Conservation (phyloP, 495 filamentous ascomycete genomes). For the Friedmanniomyces endolithicus region DNA sequence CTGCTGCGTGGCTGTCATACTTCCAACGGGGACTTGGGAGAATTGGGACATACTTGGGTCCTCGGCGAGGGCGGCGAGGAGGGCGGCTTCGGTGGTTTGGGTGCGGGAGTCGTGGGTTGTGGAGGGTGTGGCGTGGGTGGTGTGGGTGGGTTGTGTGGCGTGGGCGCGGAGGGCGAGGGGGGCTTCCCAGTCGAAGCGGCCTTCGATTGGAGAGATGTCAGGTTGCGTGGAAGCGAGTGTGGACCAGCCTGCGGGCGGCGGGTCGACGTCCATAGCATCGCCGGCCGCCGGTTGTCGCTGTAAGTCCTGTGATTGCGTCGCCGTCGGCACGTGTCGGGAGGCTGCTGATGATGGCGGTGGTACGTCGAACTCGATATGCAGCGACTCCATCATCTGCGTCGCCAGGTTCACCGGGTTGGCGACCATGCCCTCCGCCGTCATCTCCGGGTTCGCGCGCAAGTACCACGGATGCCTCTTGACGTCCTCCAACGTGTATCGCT, state of each 20-base stretch:
- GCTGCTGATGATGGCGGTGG: constrained; percentile 50
- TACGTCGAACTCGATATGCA: constrained; percentile 82
- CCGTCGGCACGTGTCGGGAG: constrained; percentile 32
- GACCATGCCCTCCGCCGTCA: constrained; percentile 61
- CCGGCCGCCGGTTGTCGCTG: constrained; percentile 42
- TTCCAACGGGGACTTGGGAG: constrained; percentile 65
- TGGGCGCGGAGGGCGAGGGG: constrained; percentile 28
- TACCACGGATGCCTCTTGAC: constrained; percentile 94
- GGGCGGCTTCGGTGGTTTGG: constrained; percentile 23
- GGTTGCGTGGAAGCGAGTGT: constrained; percentile 62
- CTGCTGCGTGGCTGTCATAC: constrained; percentile 70
- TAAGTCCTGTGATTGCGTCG: constrained; percentile 32
- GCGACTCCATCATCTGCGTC: constrained; percentile 79
- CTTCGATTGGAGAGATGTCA: constrained; percentile 54
- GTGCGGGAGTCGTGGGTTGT: constrained; percentile 32
- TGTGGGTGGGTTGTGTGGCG: constrained; percentile 37
- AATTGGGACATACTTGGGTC: constrained; percentile 92
- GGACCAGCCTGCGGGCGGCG: constrained; percentile 5
- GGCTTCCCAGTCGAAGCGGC: constrained; percentile 61
- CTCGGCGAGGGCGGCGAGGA: constrained; percentile 58
- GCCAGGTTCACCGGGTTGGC: constrained; percentile 70
- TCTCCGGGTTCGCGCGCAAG: constrained; percentile 65
- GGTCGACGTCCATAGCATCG: constrained; percentile 38
- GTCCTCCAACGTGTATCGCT: constrained; percentile 75
- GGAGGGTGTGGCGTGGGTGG: constrained; percentile 25